Percentiles rank a stretch among this genome's conserved stretches.
These are phyloP conservation scores for Dimocarpus longan DNA, from an alignment of 345 rosid genomes.

Conservation along the genomic window DNA sequence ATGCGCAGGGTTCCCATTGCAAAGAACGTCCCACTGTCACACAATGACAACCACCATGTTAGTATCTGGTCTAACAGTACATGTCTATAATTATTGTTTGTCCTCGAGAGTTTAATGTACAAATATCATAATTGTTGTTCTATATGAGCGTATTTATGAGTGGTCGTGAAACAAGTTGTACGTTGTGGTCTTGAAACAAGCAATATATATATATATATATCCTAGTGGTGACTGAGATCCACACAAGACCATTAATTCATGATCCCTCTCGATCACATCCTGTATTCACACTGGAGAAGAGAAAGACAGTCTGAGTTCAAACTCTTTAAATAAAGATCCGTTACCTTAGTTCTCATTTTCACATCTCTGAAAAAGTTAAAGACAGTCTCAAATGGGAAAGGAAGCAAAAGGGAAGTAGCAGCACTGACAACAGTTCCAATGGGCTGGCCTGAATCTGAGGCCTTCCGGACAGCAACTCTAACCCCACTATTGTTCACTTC, in stretches of 20 bases:
- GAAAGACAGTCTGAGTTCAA: no score
- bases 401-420: constrained; percentile 64
- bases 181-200: no score
- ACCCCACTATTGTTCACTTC: constrained; percentile 54
- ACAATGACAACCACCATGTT: neutral
- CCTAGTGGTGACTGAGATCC: no score
- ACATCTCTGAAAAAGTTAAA: constrained; percentile 46
- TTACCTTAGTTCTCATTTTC: constrained; percentile 50
- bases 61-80: neutral
- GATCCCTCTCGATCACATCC: no score
- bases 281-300: no score
- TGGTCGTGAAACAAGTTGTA: no score
- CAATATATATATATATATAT: no score
- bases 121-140: no score
- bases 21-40: constrained; percentile 77
- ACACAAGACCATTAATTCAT: no score
- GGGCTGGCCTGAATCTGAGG: constrained; percentile 49
- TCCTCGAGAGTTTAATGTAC: no score
- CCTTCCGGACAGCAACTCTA: constrained; percentile 49
- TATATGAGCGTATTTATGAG: no score
- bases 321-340: neutral
- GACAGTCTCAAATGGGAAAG: constrained; percentile 44
- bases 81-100: neutral
- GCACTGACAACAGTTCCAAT: constrained; percentile 55
- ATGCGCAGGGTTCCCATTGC: constrained; percentile 37